Evolutionary conservation across 1,284 basidiomycete species (phyloP).

Genomic region (Pseudozyma hubeiensis): DNA sequence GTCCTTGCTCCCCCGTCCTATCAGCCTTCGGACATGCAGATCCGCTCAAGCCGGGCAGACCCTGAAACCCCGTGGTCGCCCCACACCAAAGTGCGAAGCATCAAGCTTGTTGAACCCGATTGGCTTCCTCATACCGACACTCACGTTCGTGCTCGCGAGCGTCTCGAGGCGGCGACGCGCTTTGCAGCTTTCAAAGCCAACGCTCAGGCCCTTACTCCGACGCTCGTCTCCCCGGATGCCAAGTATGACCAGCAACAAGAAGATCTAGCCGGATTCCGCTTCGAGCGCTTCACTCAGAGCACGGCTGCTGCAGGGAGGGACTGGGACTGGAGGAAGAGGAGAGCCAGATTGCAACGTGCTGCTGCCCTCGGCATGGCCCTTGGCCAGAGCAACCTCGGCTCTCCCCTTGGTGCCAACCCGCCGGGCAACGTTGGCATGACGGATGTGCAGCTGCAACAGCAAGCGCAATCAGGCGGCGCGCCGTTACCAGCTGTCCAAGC

Average conservation of each 20-base stretch:
- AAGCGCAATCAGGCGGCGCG: slow-evolving; percentile 3
- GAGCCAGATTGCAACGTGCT: slow-evolving; percentile 40
- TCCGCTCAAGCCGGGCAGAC: background rate
- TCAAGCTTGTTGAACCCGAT: slow-evolving; percentile 62
- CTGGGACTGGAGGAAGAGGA: slow-evolving; percentile 64
- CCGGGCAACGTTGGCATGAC: slow-evolving; percentile 32
- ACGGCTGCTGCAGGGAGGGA: slow-evolving; percentile 64
- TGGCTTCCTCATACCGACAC: slow-evolving; percentile 55
- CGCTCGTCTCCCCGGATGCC: background rate
- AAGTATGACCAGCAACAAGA: slow-evolving; percentile 6
- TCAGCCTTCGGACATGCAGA: slow-evolving; percentile 5
- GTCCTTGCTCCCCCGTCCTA: slow-evolving; percentile 26
- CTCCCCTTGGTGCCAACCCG: background rate
- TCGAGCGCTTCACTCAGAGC: slow-evolving; percentile 62
- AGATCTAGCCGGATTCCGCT: slow-evolving; percentile 60
- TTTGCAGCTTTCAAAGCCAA: slow-evolving; percentile 19
- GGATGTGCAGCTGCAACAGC: slow-evolving; percentile 37
- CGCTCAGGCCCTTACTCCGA: background rate
- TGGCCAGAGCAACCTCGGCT: slow-evolving; percentile 17
- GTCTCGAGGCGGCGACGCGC: slow-evolving; percentile 47
- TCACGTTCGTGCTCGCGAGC: slow-evolving; percentile 61
- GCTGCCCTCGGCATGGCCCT: slow-evolving; percentile 38
- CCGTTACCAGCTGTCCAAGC: slow-evolving; percentile 11
- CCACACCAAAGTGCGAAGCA: slow-evolving; percentile 8
- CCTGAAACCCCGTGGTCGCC: background rate